phyloP scores from a whole-genome alignment of 805 yeast genomes.

The Pichia cabralensis region DNA sequence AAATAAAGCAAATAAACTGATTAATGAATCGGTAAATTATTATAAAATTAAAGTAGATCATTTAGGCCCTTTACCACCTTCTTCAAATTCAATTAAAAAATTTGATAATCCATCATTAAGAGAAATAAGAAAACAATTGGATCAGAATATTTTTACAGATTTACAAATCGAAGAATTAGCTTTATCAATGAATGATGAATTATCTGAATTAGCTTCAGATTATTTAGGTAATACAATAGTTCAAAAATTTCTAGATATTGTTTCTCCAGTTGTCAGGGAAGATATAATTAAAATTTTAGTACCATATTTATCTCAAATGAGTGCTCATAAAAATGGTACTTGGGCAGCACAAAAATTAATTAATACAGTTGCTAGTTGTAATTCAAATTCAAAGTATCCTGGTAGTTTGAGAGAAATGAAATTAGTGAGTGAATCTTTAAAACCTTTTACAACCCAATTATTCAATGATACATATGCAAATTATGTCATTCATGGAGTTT shows the following conservation, averaged over 20 bases:
- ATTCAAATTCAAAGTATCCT: too few relatives aligned
- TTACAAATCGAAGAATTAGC: slow-evolving; percentile 74
- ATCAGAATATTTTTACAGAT: slow-evolving; percentile 40
- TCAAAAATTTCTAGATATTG: slow-evolving; percentile 73
- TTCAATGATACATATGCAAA: slow-evolving; percentile 96
- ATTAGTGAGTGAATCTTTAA: slow-evolving; percentile 58
- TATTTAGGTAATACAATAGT: slow-evolving; percentile 94
- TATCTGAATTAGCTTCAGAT: slow-evolving; percentile 86
- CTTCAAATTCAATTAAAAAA: slow-evolving; percentile 44
- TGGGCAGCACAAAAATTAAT: slow-evolving; percentile 99
- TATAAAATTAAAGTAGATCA: slow-evolving; percentile 36
- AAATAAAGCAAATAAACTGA: too few relatives aligned
- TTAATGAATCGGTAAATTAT: slow-evolving; percentile 34
- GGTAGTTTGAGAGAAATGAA: slow-evolving; percentile 50
- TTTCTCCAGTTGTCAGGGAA: slow-evolving; percentile 63
- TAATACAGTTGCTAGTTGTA: slow-evolving; percentile 51
- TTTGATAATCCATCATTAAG: slow-evolving; percentile 85
- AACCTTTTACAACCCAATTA: slow-evolving; percentile 74
- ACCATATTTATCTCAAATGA: slow-evolving; percentile 80
- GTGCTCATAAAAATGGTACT: slow-evolving; percentile 95
- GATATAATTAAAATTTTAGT: slow-evolving; percentile 70
- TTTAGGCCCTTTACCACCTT: slow-evolving; percentile 72
- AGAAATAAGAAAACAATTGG: slow-evolving; percentile 72
- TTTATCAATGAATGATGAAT: slow-evolving; percentile 73
- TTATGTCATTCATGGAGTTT: slow-evolving; percentile 89